Base-by-base conservation (phyloP, 2,329 filamentous ascomycete species). In the Cladosporium sp. region DNA sequence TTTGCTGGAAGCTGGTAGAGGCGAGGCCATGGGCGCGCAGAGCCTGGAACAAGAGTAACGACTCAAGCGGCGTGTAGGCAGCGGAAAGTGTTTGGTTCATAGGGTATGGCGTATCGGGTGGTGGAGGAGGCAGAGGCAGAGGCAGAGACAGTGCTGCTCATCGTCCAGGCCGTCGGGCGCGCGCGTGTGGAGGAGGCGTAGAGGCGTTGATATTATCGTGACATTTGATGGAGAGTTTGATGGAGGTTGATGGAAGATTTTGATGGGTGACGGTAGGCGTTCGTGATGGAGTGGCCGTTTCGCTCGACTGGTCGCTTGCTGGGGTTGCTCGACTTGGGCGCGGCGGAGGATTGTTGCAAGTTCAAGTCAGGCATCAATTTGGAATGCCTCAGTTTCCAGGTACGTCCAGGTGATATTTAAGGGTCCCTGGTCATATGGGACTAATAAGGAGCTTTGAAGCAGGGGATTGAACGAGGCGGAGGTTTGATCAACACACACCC, bases 11-110 rank as follows among this genome's bases (percentile, higher is more conserved):
- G 65, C 79, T 82, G 54, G 76, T 68, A 46, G 81, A 73, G 57
- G 82, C 78, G 57, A 83, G 74, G 64, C 86, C 86, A 68, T 86
- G 78, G 59, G 76, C 75, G 58, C 83, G 78, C 57, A 94, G 78
- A 54, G 84, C 85, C 71, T 92, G 88, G 72, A 93, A 92, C 63
- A 95, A 79, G 58, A 93, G 80, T 55, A 94, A 78, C 64, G 85
- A 86, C 78, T 95, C 90, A 75, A 94, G 86, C 60, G 85, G 81
- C 65, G 88, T 92, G 72, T 93, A 91, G 45, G 45, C 36, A 40
- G 45, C 18, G 36, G 45, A 36, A 22, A 40, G 45, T 48, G 45
- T 48, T 48, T 35, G 15, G 45, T 33, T 48, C 45, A 48, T 48
- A 16, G n/a, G 32, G 45, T 38, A 48, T 48, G 45, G 43, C 43